Evolutionary conservation across 495 filamentous ascomycete genomes (phyloP).

Genomic region (Aspergillus homomorphus): DNA sequence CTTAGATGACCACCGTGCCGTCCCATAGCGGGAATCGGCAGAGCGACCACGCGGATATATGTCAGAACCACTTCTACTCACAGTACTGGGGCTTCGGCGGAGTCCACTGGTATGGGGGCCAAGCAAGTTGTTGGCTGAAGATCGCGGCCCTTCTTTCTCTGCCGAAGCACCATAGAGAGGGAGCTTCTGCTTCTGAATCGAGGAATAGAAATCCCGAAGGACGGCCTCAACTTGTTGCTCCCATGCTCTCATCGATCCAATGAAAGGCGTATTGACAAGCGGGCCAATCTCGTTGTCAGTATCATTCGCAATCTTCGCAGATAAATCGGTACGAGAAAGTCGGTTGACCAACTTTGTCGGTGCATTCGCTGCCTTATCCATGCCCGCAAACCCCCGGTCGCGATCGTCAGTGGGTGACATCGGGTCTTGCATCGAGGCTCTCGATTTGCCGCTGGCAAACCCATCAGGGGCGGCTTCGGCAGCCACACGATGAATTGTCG

Average conservation of each 20-base stretch:
- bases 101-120: conserved; percentile 54
- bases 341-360: conserved; percentile 27
- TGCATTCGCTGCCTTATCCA: conserved; percentile 18
- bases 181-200: conserved; percentile 79
- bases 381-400: conserved; percentile 20
- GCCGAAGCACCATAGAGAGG: conserved; percentile 70
- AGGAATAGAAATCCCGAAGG: conserved; percentile 86
- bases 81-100: conserved; percentile 80
- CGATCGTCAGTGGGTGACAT: conserved; percentile 24
- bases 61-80: conserved; percentile 86
- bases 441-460: conserved; percentile 52
- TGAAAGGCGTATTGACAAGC: conserved; percentile 77
- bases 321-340: conserved; percentile 25
- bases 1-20: conserved; percentile 76
- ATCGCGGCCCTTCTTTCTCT: conserved; percentile 38
- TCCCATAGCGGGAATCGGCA: conserved; percentile 61
- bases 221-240: conserved; percentile 85
- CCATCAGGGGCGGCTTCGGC: conserved; percentile 65
- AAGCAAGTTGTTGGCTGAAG: conserved; percentile 47
- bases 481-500: conserved; percentile 76
- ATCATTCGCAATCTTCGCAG: conserved; percentile 32
- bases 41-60: conserved; percentile 69
- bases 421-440: conserved; percentile 15
- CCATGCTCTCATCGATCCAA: conserved; percentile 77
- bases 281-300: conserved; percentile 43